These are phyloP conservation scores for Geosmithia flava DNA, from an alignment of 2,329 filamentous ascomycete species.

Conservation along the genomic window DNA sequence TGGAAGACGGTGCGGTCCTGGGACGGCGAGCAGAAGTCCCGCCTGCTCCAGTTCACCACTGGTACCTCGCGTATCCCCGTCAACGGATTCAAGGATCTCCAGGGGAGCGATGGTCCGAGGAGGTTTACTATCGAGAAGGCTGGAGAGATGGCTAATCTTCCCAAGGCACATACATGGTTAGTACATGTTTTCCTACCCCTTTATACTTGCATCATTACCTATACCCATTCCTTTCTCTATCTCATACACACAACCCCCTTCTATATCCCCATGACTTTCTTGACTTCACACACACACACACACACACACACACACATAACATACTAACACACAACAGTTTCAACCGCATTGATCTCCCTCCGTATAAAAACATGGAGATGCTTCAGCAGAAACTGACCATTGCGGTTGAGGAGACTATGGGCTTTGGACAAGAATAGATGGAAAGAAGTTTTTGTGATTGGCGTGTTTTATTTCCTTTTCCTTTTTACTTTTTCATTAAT, in stretches of 20 bases:
- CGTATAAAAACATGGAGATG: constrained; percentile 80
- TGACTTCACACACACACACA: no score
- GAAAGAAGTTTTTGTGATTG: constrained; percentile 14
- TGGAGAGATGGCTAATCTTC: constrained; percentile 78
- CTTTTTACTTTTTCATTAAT: background rate
- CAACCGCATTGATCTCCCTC: constrained; percentile 89
- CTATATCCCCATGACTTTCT: no score
- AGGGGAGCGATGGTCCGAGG: constrained; percentile 89
- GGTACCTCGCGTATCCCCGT: constrained; percentile 96
- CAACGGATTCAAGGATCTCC: constrained; percentile 98
- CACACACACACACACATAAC: no score
- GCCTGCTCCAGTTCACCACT: constrained; percentile 90
- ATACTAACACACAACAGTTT: constrained; percentile 52
- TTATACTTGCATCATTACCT: constrained; percentile 1
- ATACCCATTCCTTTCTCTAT: background rate
- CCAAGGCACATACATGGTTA: constrained; percentile 97
- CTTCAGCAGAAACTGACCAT: constrained; percentile 87
- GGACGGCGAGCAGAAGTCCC: constrained; percentile 97
- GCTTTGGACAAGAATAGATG: constrained; percentile 87
- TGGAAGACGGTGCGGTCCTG: constrained; percentile 95
- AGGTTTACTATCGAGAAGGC: constrained; percentile 98
- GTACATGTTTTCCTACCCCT: constrained; percentile 18
- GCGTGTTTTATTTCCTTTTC: constrained; percentile 6
- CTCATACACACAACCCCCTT: no score
- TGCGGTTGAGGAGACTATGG: constrained; percentile 96